Conservation (phyloP, 768 basidiomycete species). For the Hygrocybe punicea region DNA sequence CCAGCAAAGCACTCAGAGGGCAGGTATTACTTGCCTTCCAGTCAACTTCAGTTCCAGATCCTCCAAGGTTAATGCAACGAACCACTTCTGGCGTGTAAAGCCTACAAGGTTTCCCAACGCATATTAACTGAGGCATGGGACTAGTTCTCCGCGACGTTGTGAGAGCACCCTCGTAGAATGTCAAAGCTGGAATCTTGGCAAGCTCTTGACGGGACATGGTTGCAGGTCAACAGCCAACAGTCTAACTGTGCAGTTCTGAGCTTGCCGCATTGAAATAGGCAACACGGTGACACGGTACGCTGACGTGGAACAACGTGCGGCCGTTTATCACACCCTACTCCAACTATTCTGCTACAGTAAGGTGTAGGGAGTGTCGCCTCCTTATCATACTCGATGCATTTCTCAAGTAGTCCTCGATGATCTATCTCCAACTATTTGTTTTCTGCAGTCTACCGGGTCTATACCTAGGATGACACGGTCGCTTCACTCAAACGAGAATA, state of each 20-base stretch:
- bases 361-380: too few species aligned
- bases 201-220: constrained; percentile 70
- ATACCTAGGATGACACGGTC: too few species aligned
- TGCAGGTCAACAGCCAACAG: neutral
- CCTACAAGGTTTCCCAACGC: constrained; percentile 74
- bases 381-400: too few species aligned
- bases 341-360: too few species aligned
- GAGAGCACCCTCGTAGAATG: constrained; percentile 67
- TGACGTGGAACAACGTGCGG: neutral
- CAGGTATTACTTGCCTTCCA: constrained; percentile 66
- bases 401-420: too few species aligned
- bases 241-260: neutral
- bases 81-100: constrained; percentile 81
- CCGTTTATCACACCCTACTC: neutral
- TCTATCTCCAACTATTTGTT: too few species aligned
- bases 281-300: neutral
- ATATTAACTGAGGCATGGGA: constrained; percentile 75
- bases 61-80: constrained; percentile 78
- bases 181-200: constrained; percentile 67
- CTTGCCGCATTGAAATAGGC: too few species aligned
- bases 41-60: constrained; percentile 74
- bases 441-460: too few species aligned
- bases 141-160: constrained; percentile 64
- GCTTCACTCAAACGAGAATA: too few species aligned
- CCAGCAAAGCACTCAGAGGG: neutral